Evolutionary conservation across 805 yeast species (phyloP), one percentile per base, ranked within the genome.

Genomic region (Candida morakotiae): DNA sequence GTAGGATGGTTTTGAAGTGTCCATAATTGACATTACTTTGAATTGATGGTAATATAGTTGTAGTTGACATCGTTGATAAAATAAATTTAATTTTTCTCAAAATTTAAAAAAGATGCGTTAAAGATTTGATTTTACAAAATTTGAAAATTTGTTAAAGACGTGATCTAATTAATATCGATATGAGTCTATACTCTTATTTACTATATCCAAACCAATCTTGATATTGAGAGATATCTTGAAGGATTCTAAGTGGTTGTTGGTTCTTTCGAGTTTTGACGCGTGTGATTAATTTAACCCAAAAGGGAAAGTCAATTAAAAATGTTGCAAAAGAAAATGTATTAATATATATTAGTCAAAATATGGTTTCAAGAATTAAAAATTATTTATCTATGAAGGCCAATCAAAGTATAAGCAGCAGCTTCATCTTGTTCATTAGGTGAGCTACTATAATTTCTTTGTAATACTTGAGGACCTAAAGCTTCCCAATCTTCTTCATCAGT

Each of bases 401-500:
- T 21, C 23, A 21, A 21, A 21, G 23, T 21, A 9, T 21, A 21
- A 21, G 23, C 23, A 21, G 23, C 23, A 9, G 23, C 23, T 21
- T 21, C 23, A 7, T 21, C 23, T 9, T 21, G 23, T 21, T 21
- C 23, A 21, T 21, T 21, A 9, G 23, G 23, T 21, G 23, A 21
- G 9, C 23, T 21, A 21, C 23, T 21, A 9, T 21, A 21, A 7
- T 19, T 11, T 17, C 17, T 42, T 51, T 62, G 31, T 39, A 87
- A 64, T 29, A 77, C 66, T 26, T 75, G 81, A 0, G 96, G 88
- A 1, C 97, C 97, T 37, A 89, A 82, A 0, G 87, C 64, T 44
- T 81, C 84, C 98, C 98, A 91, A 60, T 91, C 98, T 60, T 91
- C 98, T 54, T 91, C 98, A 58, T 91, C 98, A 0, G 98, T 91